Evolutionary conservation across 495 filamentous ascomycete species (phyloP).

Genomic region (Pyronema domesticum): DNA sequence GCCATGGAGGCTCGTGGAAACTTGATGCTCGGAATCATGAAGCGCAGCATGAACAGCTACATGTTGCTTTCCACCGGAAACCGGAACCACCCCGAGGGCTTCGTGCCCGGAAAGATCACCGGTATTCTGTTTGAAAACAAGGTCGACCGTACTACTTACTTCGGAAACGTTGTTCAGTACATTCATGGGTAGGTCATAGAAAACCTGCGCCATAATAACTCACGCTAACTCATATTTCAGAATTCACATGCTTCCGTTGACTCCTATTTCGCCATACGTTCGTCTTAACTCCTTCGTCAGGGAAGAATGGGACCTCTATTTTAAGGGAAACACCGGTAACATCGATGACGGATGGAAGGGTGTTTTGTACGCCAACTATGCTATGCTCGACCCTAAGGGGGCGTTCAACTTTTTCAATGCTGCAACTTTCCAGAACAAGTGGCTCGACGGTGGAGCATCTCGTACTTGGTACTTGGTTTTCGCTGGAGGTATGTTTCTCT

Average conservation of each 20-base stretch:
- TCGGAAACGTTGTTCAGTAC: conserved; percentile 62
- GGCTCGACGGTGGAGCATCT: conserved; percentile 72
- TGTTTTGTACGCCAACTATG: conserved; percentile 63
- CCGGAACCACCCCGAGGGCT: conserved; percentile 53
- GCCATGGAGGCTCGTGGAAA: conserved; percentile 75
- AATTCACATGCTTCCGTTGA: conserved; percentile 85
- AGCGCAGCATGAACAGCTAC: conserved; percentile 54
- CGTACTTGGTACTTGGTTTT: conserved; percentile 82
- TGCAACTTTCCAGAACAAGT: conserved; percentile 42
- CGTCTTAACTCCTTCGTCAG: conserved; percentile 48
- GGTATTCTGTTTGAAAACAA: conserved; percentile 96
- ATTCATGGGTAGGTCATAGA: conserved; percentile 39
- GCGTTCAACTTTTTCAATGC: conserved; percentile 57
- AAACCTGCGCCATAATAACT: neutral
- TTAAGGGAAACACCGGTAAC: conserved; percentile 27
- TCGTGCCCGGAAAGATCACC: conserved; percentile 65
- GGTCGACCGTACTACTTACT: conserved; percentile 85
- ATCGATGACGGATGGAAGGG: conserved; percentile 57
- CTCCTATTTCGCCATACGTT: conserved; percentile 49
- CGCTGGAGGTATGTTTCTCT: conserved; percentile 28
- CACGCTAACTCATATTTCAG: conserved; percentile 14
- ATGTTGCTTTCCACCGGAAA: conserved; percentile 59
- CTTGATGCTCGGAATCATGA: conserved; percentile 63
- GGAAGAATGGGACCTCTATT: conserved; percentile 71
- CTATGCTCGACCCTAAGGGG: conserved; percentile 49